Evolutionary conservation across 345 rosid genomes (phyloP), one percentile per base, ranked within the genome.

Genomic region (Gossypium ekmanianum): DNA sequence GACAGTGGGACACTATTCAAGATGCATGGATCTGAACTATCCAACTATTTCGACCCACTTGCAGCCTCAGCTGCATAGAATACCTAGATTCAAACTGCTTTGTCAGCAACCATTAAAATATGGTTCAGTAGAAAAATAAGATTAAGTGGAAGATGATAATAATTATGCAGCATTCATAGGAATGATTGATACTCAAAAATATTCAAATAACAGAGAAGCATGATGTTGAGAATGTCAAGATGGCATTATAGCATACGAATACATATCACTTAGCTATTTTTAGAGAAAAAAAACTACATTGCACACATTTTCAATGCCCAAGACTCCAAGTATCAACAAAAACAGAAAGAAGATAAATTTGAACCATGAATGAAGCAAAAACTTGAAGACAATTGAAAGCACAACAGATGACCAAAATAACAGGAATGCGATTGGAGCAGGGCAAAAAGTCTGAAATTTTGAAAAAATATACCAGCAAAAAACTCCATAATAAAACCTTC

Each of bases 41-140:
- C 57, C 20, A 22, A 50, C 57, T 50, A 24, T 69, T 34, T 8
- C 16, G 9, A 68, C 72, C 20, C 20, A 47, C 24, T 22, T 47
- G 72, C 72, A 47, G 41, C 56, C 71, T 48, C 41, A 22, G 56
- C 56, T 47, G 71, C 71, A 67, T 67, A 9, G 45, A 51, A 3
- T 17, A 8, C 72, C 57, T 48, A 24, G 43, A 48, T 16, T 27
- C 44, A 50, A 8, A 22, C 72, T 11, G 55, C 22, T 47, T 48
- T 24, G 56, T 48, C 20, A 68, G 72, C 22, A 26, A 48, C 9
- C 57, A 50, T 3, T 26, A 1, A 48, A 24, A 16, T 24, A 24
- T 48, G 22, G 44, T 51, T 68, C 58, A 51, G 59, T 50, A 51
- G 45, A 12, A 51, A 51, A 27, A 27, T 9, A 45, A 44, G 14